A percentile compares a stretch with the other conserved stretches of the same genome.
Evolutionary conservation across 768 basidiomycete genomes (phyloP).

Genomic region (Lactifluus volemus): DNA sequence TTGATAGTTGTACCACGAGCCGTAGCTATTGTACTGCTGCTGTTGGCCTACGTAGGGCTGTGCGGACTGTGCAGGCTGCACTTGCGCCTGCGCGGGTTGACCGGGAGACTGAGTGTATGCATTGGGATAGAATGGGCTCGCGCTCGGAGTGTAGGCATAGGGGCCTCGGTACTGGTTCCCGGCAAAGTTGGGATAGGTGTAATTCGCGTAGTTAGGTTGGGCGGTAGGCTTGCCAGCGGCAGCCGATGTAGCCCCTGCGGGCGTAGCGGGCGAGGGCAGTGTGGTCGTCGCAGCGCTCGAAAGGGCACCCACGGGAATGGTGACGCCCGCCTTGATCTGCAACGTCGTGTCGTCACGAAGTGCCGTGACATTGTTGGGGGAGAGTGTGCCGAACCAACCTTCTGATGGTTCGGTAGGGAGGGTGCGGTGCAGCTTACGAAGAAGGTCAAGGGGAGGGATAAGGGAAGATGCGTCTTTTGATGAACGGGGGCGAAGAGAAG

Average conservation of each 20-base stretch:
- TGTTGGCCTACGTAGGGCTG: constrained; percentile 29
- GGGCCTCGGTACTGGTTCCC: constrained; percentile 28
- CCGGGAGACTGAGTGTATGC: constrained; percentile 26
- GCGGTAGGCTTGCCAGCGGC: constrained; percentile 24
- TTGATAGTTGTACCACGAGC: constrained; percentile 37
- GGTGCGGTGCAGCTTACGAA: constrained; percentile 66
- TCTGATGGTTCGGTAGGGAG: constrained; percentile 49
- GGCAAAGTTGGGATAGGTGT: constrained; percentile 23
- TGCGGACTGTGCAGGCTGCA: constrained; percentile 28
- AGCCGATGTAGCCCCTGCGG: constrained; percentile 27
- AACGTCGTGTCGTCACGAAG: constrained; percentile 71
- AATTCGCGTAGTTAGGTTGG: constrained; percentile 23
- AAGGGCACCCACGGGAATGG: constrained; percentile 5
- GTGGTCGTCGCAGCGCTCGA: constrained; percentile 13
- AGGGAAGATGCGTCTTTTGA: constrained; percentile 40
- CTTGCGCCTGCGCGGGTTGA: constrained; percentile 18
- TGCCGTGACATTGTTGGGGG: constrained; percentile 45
- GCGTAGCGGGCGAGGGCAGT: constrained; percentile 12
- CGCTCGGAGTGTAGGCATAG: constrained; percentile 34
- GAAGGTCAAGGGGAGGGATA: constrained; percentile 50
- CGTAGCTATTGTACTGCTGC: constrained; percentile 35
- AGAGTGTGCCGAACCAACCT: constrained; percentile 73
- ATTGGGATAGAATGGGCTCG: constrained; percentile 26
- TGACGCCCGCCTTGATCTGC: constrained; percentile 40
- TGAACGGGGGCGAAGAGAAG: constrained; percentile 62